Conservation (phyloP, 257 asterid species). For the Leonotis leonurus region DNA sequence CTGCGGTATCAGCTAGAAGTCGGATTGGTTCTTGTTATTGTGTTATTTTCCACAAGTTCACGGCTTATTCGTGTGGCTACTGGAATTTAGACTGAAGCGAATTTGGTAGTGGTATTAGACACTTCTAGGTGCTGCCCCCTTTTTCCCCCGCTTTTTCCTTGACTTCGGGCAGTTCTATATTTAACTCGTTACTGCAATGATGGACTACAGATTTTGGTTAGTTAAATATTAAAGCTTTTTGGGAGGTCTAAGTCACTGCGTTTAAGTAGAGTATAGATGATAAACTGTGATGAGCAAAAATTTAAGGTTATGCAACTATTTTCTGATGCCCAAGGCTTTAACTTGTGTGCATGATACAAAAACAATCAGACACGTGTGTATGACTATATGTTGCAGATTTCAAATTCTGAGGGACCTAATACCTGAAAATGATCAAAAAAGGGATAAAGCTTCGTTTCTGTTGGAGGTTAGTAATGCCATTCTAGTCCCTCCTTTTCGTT, state of each 20-base stretch:
- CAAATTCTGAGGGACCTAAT: conserved; percentile 62
- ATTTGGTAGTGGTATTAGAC: neutral
- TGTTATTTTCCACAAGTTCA: neutral
- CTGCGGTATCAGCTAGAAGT: neutral
- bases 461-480: conserved; percentile 54
- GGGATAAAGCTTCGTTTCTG: conserved; percentile 77
- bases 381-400: conserved; percentile 45
- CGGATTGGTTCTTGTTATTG: neutral
- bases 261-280: neutral
- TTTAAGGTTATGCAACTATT: neutral
- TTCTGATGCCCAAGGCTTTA: no score
- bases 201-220: no score
- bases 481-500: conserved; percentile 6
- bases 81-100: neutral
- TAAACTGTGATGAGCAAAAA: neutral
- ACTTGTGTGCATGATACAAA: no score
- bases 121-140: neutral
- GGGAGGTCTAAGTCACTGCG: neutral
- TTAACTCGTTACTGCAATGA: neutral
- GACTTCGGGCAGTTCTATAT: neutral
- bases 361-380: conserved; percentile 63
- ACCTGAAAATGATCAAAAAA: conserved; percentile 75
- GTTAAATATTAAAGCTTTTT: neutral
- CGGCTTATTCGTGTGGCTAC: neutral
- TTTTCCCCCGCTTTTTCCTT: neutral